A percentile compares a stretch with the other conserved stretches of the same genome.
Conservation (phyloP, 805 yeast species). For the Citeromyces matritensis region DNA sequence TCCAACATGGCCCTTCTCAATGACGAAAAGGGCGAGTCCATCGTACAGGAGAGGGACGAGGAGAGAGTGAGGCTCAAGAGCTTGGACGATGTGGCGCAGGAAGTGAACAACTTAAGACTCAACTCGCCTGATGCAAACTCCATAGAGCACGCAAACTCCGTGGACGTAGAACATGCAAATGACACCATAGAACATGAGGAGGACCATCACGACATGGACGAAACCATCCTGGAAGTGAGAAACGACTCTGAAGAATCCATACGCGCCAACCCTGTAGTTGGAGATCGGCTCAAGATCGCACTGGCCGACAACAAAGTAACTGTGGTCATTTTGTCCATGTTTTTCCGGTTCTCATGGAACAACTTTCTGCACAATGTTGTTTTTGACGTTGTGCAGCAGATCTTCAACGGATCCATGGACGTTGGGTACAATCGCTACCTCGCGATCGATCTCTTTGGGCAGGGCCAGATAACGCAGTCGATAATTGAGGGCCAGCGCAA, state of each 20-base stretch:
- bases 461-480: constrained; percentile 39
- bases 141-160: constrained; percentile 6
- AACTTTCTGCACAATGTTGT: constrained; percentile 95
- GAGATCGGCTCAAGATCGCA: constrained; percentile 77
- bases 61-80: constrained; percentile 38
- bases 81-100: constrained; percentile 8
- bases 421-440: constrained; percentile 73
- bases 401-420: constrained; percentile 76
- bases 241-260: constrained; percentile 14
- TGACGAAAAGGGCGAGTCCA: constrained; percentile 54
- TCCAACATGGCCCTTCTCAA: constrained; percentile 92
- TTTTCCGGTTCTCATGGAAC: constrained; percentile 88
- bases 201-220: constrained; percentile 20
- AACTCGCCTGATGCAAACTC: constrained; percentile 12
- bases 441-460: constrained; percentile 56
- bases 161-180: constrained; percentile 2
- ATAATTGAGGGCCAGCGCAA: constrained; percentile 47
- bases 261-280: constrained; percentile 56
- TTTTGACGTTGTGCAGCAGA: constrained; percentile 90
- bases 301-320: constrained; percentile 63
- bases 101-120: background rate
- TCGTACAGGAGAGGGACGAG: constrained; percentile 53
- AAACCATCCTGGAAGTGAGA: constrained; percentile 8
- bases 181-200: constrained; percentile 16
- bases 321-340: constrained; percentile 51